Evolutionary conservation across 768 basidiomycete genomes (phyloP).

Genomic region (Tylopilus plumbeoviolaceoides): DNA sequence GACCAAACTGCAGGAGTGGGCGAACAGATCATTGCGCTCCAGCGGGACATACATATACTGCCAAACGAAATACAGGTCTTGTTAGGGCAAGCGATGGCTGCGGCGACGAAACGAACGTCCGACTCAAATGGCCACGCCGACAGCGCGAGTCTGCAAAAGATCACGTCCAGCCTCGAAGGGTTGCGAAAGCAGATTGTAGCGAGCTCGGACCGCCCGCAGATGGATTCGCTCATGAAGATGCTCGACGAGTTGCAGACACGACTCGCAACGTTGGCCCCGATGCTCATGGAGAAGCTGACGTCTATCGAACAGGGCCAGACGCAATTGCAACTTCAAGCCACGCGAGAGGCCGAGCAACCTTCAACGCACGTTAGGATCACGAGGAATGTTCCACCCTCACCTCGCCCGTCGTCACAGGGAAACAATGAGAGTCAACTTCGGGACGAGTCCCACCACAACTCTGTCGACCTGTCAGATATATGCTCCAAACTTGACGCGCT

Average conservation of each 20-base stretch:
- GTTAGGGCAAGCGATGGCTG: conserved; percentile 8
- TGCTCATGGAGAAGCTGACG: conserved; percentile 32
- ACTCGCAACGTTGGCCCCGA: conserved; percentile 37
- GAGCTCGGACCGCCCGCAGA: conserved; percentile 6
- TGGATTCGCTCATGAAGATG: conserved; percentile 28
- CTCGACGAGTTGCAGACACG: conserved; percentile 39
- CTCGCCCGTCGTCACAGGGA: not conserved
- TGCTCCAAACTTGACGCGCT: conserved; percentile 38
- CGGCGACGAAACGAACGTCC: conserved; percentile 1
- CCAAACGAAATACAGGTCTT: conserved; percentile 24
- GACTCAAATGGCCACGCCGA: not conserved
- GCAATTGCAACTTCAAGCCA: conserved; percentile 15
- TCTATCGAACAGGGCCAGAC: conserved; percentile 27
- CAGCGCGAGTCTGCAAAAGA: not conserved
- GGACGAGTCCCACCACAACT: not conserved
- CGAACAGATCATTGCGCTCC: conserved; percentile 32
- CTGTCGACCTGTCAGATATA: conserved; percentile 27
- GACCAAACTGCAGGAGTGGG: conserved; percentile 32
- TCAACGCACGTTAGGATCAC: not conserved
- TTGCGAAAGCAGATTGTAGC: conserved; percentile 13
- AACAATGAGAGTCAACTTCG: not conserved
- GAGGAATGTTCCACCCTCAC: conserved; percentile 12
- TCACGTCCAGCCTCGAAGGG: conserved; percentile 16
- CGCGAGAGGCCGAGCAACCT: conserved; percentile 5
- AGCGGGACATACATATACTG: conserved; percentile 28